Evolutionary conservation across 1,284 basidiomycete genomes (phyloP).

Genomic region (Sanghuangporus sanghuang): DNA sequence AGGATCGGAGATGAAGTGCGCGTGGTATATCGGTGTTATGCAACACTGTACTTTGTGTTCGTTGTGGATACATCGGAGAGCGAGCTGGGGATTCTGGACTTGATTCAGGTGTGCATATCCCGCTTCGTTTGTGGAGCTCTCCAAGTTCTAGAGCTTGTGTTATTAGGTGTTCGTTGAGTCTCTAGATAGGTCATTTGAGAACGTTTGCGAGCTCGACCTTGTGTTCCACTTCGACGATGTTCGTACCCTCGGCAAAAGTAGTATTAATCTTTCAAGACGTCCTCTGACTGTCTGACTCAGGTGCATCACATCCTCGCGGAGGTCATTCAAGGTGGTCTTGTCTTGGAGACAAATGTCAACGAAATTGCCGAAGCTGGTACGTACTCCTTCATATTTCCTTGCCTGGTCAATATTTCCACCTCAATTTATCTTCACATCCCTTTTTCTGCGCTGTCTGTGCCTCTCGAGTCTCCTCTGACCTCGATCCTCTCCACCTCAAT

Average conservation of each 20-base stretch:
- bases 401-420: background rate
- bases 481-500: background rate
- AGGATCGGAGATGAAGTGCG: conserved; percentile 54
- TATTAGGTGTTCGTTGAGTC: conserved; percentile 92
- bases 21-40: conserved; percentile 88
- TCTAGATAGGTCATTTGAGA: conserved; percentile 93
- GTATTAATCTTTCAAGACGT: background rate
- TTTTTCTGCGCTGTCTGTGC: background rate
- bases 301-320: conserved; percentile 93
- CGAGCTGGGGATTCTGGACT: conserved; percentile 92
- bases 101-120: conserved; percentile 79
- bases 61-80: conserved; percentile 91
- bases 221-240: conserved; percentile 99
- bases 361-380: conserved; percentile 78
- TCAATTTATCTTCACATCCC: background rate
- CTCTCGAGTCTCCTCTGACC: background rate
- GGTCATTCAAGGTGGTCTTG: conserved; percentile 94
- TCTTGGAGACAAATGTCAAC: conserved; percentile 96
- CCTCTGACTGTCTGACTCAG: conserved; percentile 34
- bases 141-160: background rate
- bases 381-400: conserved; percentile 24
- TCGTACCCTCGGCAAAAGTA: conserved; percentile 19
- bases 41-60: conserved; percentile 96
- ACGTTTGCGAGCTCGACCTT: conserved; percentile 97
- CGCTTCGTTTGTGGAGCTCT: conserved; percentile 20